Conservation (phyloP, 2,329 filamentous ascomycete species). For the Hypoxylon sp. region DNA sequence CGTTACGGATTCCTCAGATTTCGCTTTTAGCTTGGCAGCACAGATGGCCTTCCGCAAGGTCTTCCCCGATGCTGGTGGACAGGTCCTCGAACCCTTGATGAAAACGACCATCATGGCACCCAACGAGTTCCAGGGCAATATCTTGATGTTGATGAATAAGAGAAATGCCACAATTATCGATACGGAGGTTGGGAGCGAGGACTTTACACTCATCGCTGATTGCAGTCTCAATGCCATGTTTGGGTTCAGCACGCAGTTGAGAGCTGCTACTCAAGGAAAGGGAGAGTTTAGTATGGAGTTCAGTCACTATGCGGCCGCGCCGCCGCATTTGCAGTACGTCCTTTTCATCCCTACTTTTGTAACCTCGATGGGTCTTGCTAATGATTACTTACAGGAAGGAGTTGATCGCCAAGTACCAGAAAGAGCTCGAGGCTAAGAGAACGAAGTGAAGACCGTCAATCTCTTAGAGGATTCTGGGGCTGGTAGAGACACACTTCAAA, state of each 20-base stretch:
- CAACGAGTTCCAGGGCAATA: constrained; percentile 96
- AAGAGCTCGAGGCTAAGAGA: constrained; percentile 70
- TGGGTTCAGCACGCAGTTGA: constrained; percentile 90
- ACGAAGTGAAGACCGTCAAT: constrained; percentile 60
- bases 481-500: neutral
- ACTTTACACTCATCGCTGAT: constrained; percentile 93
- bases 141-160: constrained; percentile 97
- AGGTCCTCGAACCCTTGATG: constrained; percentile 96
- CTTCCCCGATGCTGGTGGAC: constrained; percentile 83
- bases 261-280: constrained; percentile 96
- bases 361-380: constrained; percentile 39
- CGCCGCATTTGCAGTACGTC: constrained; percentile 88
- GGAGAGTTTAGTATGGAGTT: constrained; percentile 99
- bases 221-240: constrained; percentile 98
- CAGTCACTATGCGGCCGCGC: constrained; percentile 91
- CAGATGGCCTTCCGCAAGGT: constrained; percentile 97
- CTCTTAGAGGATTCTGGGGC: neutral
- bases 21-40: constrained; percentile 93
- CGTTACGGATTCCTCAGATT: constrained; percentile 97
- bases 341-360: neutral
- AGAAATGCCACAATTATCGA: constrained; percentile 94
- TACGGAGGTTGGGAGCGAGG: constrained; percentile 92
- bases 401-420: constrained; percentile 70
- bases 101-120: constrained; percentile 97
- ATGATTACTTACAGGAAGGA: constrained; percentile 64